A percentile compares a stretch with the other conserved stretches of the same genome.
Evolutionary conservation across 441 rosid genomes (phyloP).

Genomic region (Arabidopsis lyrata): DNA sequence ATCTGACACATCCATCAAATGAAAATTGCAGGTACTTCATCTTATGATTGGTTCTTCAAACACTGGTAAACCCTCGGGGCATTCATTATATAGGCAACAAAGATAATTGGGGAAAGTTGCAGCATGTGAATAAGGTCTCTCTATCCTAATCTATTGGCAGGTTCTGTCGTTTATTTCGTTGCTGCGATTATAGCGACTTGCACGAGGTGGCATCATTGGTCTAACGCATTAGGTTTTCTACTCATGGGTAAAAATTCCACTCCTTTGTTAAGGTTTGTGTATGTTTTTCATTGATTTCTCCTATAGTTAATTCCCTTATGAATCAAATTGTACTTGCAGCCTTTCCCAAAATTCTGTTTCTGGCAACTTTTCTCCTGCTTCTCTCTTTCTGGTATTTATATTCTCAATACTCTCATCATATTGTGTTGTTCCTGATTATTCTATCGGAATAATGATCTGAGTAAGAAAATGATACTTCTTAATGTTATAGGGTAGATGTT

Average conservation of each 20-base stretch:
- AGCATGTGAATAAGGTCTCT: slow-evolving; percentile 14
- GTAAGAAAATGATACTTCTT: slow-evolving; percentile 28
- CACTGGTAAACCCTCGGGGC: slow-evolving; percentile 48
- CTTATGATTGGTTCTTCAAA: slow-evolving; percentile 67
- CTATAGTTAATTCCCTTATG: slow-evolving; percentile 23
- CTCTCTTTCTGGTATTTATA: slow-evolving; percentile 65
- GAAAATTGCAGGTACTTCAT: slow-evolving; percentile 59
- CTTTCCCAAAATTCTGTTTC: slow-evolving; percentile 59
- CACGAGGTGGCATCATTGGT: slow-evolving; percentile 79
- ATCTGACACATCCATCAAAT: slow-evolving; percentile 23
- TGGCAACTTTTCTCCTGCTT: slow-evolving; percentile 66
- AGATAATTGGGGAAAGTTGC: neutral
- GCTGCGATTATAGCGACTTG: slow-evolving; percentile 64
- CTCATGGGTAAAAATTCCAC: slow-evolving; percentile 58
- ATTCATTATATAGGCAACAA: neutral
- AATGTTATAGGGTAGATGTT: slow-evolving; percentile 79
- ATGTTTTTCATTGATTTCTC: slow-evolving; percentile 4
- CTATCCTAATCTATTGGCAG: slow-evolving; percentile 51
- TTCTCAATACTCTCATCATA: neutral
- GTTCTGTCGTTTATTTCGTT: slow-evolving; percentile 66
- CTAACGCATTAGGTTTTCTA: slow-evolving; percentile 70
- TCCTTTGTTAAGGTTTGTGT: slow-evolving; percentile 7
- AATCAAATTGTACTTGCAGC: slow-evolving; percentile 51
- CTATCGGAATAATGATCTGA: neutral
- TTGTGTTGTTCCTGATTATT: neutral